Percentiles rank a stretch among this genome's conserved stretches.
Conservation (phyloP, 2,329 filamentous ascomycete species). For the Diaporthe sp. region DNA sequence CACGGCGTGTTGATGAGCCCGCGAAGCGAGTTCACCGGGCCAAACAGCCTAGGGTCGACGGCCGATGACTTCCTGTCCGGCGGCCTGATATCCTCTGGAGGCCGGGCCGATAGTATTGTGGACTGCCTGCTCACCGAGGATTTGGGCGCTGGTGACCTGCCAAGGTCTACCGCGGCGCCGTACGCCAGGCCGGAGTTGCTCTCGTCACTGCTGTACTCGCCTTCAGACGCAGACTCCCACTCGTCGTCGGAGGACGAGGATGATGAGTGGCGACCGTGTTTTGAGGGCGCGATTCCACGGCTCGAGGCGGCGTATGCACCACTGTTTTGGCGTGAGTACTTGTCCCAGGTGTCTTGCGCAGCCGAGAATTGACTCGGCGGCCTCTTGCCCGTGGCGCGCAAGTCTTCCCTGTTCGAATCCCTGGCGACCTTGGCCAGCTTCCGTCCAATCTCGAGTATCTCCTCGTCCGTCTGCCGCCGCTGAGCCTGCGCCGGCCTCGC, state of each 20-base stretch:
- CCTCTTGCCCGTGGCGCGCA: constrained; percentile 57
- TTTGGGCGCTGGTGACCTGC: constrained; percentile 49
- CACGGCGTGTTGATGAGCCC: constrained; percentile 69
- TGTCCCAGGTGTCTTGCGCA: constrained; percentile 58
- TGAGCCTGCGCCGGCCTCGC: constrained; percentile 38
- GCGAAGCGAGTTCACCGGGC: constrained; percentile 72
- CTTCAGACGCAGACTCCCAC: constrained; percentile 70
- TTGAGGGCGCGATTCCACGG: constrained; percentile 59
- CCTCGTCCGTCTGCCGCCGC: constrained; percentile 66
- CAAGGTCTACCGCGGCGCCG: constrained; percentile 51
- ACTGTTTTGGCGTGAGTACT: constrained; percentile 57
- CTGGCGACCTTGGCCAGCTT: constrained; percentile 67
- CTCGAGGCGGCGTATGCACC: constrained; percentile 49
- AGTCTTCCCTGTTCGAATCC: constrained; percentile 65
- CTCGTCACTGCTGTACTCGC: constrained; percentile 59
- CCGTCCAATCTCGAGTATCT: constrained; percentile 69
- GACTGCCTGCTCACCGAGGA: constrained; percentile 29
- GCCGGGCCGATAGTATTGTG: constrained; percentile 1
- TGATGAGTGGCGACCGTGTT: constrained; percentile 50
- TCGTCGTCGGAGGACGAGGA: constrained; percentile 63
- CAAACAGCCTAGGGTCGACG: constrained; percentile 72
- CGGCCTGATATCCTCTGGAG: constrained; percentile 41
- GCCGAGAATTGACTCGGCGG: constrained; percentile 56
- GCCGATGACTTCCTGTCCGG: constrained; percentile 60
- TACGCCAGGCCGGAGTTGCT: constrained; percentile 59